Conservation (phyloP, 139 green algal genomes). For the Micractinium sp. region DNA sequence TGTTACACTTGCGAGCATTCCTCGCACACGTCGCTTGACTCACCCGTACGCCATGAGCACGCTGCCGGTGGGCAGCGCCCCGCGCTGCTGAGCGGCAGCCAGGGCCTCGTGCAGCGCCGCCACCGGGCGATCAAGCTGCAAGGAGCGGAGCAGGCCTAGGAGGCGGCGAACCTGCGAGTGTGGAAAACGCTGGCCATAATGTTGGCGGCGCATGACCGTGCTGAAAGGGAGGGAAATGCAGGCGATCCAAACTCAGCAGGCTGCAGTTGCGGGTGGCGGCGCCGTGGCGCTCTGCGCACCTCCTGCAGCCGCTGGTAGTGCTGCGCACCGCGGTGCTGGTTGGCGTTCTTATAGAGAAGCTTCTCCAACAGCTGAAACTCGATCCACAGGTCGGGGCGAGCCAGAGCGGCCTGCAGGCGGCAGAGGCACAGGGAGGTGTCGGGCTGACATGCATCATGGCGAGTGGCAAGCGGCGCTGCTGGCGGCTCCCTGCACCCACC, state of each 20-base stretch:
- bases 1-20: too few species aligned
- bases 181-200: background rate
- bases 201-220: background rate
- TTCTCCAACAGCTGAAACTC: slow-evolving; percentile 55
- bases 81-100: background rate
- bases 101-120: slow-evolving; percentile 30
- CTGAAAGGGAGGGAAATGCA: too few species aligned
- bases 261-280: background rate
- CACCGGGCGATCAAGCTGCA: slow-evolving; percentile 39
- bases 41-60: slow-evolving; percentile 31
- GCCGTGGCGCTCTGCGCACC: slow-evolving; percentile 39
- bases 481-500: background rate
- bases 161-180: slow-evolving; percentile 39
- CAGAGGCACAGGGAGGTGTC: background rate
- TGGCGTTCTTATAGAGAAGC: slow-evolving; percentile 77
- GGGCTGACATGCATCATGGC: background rate
- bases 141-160: slow-evolving; percentile 39
- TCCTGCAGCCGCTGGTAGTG: slow-evolving; percentile 55
- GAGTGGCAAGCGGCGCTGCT: background rate
- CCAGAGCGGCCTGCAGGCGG: slow-evolving; percentile 11
- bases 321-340: slow-evolving; percentile 62
- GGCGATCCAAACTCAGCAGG: background rate
- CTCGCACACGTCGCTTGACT: too few species aligned
- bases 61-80: slow-evolving; percentile 15
- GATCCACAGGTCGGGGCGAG: background rate